Evolutionary conservation across 176 grass and related monocot genomes (phyloP).

Genomic region (Cocos nucifera): DNA sequence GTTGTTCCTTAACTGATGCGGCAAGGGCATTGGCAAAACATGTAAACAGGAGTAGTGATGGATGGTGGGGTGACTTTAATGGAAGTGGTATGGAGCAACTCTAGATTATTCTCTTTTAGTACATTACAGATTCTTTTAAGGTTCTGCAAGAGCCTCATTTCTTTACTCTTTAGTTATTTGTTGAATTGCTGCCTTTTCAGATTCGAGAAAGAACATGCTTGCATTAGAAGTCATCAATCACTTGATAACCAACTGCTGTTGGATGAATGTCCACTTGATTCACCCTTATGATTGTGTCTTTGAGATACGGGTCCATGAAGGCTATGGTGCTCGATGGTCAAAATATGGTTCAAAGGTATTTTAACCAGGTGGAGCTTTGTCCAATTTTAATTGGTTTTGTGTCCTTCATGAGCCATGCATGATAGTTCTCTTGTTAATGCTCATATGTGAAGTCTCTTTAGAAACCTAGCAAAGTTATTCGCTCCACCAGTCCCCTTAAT

Average conservation of each 20-base stretch:
- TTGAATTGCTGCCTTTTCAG: slow-evolving; percentile 32
- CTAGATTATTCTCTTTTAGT: not conserved
- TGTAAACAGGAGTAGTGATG: slow-evolving; percentile 60
- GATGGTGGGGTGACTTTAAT: slow-evolving; percentile 64
- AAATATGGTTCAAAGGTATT: slow-evolving; percentile 69
- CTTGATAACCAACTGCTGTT: slow-evolving; percentile 54
- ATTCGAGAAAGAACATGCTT: slow-evolving; percentile 53
- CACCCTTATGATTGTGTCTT: slow-evolving; percentile 57
- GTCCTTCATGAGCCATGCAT: too few relatives aligned
- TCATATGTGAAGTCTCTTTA: too few relatives aligned
- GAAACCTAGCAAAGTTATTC: too few relatives aligned
- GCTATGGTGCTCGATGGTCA: slow-evolving; percentile 91
- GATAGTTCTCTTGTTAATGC: too few relatives aligned
- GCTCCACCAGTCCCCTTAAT: too few relatives aligned
- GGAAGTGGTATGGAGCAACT: slow-evolving; percentile 54
- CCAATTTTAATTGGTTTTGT: too few relatives aligned
- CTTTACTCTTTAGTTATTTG: slow-evolving; percentile 13
- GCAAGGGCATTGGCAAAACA: slow-evolving; percentile 94
- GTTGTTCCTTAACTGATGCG: slow-evolving; percentile 79
- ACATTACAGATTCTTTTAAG: not conserved
- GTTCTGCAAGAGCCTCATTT: too few relatives aligned
- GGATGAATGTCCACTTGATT: slow-evolving; percentile 80
- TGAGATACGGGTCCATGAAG: slow-evolving; percentile 70
- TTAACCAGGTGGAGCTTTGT: not conserved
- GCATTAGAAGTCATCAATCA: slow-evolving; percentile 42